Conservation (phyloP, 495 filamentous ascomycete species). For the Aspergillus coremiiformis region DNA sequence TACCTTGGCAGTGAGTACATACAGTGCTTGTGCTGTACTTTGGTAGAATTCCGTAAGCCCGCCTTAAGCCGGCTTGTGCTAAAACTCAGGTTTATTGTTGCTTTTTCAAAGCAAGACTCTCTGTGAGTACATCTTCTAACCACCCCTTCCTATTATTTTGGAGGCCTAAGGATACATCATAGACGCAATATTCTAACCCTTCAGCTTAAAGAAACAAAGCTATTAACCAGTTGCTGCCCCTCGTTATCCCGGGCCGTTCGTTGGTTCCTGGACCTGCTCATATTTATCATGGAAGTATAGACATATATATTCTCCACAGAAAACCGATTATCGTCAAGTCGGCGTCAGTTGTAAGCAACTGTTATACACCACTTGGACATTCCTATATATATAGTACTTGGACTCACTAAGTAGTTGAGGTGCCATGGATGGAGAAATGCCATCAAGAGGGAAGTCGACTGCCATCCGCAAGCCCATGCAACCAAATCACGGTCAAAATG, state of each 20-base stretch:
- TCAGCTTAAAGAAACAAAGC: not conserved
- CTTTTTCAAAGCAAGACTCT: not conserved
- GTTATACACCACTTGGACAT: not conserved
- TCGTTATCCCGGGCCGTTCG: no score
- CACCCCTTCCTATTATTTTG: not conserved
- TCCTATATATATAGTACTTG: no score
- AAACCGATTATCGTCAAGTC: not conserved
- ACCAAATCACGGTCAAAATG: not conserved
- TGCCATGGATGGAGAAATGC: not conserved
- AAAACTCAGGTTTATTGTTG: not conserved
- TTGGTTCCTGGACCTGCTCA: no score
- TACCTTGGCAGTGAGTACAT: no score
- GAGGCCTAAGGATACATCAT: not conserved
- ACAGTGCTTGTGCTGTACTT: not conserved
- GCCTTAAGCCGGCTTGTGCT: not conserved
- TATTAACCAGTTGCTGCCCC: not conserved
- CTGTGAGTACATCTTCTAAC: not conserved
- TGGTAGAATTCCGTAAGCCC: not conserved
- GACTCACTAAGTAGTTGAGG: not conserved
- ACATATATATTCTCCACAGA: not conserved
- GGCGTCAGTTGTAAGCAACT: not conserved
- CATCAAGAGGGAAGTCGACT: not conserved
- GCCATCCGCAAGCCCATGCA: not conserved
- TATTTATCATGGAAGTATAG: not conserved
- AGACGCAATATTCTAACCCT: not conserved